Conservation (phyloP, 225 moss, liverwort and hornwort species). For the Sphagnum contortum region DNA sequence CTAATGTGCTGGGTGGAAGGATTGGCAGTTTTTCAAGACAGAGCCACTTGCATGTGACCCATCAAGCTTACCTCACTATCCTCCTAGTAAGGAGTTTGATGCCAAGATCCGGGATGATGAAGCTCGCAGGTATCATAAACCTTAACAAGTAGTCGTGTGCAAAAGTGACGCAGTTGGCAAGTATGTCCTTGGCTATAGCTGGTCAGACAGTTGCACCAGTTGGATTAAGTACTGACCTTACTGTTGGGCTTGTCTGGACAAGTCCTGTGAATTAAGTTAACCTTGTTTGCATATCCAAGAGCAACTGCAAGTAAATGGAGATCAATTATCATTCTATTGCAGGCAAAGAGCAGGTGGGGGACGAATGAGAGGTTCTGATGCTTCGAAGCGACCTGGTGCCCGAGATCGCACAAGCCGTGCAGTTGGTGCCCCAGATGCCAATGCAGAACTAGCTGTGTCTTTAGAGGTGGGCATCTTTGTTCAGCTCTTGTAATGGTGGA, state of each 20-base stretch:
- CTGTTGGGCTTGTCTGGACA: no score
- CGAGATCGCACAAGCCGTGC: constrained; percentile 65
- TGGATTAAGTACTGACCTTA: no score
- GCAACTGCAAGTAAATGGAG: no score
- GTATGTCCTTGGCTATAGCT: no score
- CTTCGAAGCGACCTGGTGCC: constrained; percentile 50
- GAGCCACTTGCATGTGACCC: constrained; percentile 96
- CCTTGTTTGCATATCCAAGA: no score
- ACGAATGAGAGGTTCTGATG: constrained; percentile 60
- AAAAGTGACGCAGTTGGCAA: no score
- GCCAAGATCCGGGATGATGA: constrained; percentile 98
- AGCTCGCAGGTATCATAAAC: constrained; percentile 62
- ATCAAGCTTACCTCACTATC: constrained; percentile 96
- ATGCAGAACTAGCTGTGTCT: constrained; percentile 82
- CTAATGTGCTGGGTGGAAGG: not conserved
- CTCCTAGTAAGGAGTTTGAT: constrained; percentile 99
- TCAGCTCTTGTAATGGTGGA: not conserved
- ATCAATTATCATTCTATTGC: not conserved
- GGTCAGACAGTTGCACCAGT: no score
- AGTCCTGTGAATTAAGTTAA: no score
- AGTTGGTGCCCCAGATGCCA: constrained; percentile 87
- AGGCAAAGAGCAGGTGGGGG: constrained; percentile 87
- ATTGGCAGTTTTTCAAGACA: constrained; percentile 82
- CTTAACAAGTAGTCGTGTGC: no score
- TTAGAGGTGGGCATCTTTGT: constrained; percentile 39